Evolutionary conservation across 305 asterid species (phyloP).

Genomic region (Solanum hybrid): DNA sequence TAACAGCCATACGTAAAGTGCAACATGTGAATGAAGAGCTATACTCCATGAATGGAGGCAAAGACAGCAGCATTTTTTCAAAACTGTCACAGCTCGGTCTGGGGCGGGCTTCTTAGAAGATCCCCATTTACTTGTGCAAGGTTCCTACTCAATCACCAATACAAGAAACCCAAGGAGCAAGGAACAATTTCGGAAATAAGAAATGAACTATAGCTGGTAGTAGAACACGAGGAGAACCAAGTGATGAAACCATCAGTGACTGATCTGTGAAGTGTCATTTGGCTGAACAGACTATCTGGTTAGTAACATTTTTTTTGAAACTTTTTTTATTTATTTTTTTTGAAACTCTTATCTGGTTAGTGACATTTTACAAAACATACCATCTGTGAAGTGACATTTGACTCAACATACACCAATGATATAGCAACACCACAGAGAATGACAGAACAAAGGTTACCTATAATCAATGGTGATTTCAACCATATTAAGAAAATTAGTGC

Average conservation of each 20-base stretch:
- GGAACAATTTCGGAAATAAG: background rate
- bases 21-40: background rate
- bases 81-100: background rate
- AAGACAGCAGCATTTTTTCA: background rate
- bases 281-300: background rate
- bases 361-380: background rate
- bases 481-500: background rate
- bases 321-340: too few relatives aligned
- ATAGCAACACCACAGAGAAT: background rate
- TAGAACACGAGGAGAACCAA: background rate
- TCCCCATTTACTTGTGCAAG: background rate
- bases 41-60: background rate
- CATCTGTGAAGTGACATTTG: background rate
- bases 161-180: background rate
- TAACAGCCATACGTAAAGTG: background rate
- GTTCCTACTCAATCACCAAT: background rate
- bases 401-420: background rate
- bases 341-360: background rate
- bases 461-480: background rate
- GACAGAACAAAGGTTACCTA: background rate
- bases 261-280: background rate
- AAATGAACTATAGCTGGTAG: background rate
- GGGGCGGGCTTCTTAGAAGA: background rate
- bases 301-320: background rate
- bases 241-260: background rate